Base-by-base conservation (phyloP, 495 filamentous ascomycete species). In the Penicillium mononematosum region DNA sequence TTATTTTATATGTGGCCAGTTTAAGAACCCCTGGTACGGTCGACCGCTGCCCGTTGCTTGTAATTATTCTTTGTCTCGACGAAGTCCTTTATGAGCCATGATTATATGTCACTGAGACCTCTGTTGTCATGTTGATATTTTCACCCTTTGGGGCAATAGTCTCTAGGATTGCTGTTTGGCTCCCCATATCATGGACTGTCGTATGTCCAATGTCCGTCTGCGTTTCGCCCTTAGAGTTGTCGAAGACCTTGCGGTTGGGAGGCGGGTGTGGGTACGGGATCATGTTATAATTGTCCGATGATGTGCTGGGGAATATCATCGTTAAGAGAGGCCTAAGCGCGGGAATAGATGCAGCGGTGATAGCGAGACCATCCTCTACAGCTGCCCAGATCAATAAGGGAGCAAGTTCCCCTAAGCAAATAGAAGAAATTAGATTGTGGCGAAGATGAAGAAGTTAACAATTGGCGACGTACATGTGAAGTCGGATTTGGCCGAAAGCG, bases 281-380 rank as follows among this genome's bases (percentile, higher is more conserved):
- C 58, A 62, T 65, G 27, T 62, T 58, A 19, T 65, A 65, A 27
- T 53, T 50, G 2, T 61, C 53, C 20, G 53, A 20, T 0, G 36
- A 29, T 17, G 62, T 47, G 12, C 55, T 53, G 19, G 62, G 59
- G 41, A 65, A 62, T 4, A 59, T n/a, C 20, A 20, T 56, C 14
- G 34, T 27, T 4, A 65, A 42, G 4, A 65, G 25, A 12, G 62
- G 62, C 44, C 62, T 65, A 2, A 65, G 44, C 0, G 62, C 59
- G 7, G 62, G 49, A 17, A 65, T 59, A 0, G 62, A 58, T 22
- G 62, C 55, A 11, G 62, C 62, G n/a, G 62, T 62, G 19, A 65
- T 65, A 5, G 62, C 59, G 16, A 65, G 45, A 19, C 62, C 62
- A 20, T 65, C 62, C 54, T 62, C 62, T n/a, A 65, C 53, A 7